Base-by-base conservation (phyloP, 2,329 filamentous ascomycete species). In the Paecilomyces sp. region DNA sequence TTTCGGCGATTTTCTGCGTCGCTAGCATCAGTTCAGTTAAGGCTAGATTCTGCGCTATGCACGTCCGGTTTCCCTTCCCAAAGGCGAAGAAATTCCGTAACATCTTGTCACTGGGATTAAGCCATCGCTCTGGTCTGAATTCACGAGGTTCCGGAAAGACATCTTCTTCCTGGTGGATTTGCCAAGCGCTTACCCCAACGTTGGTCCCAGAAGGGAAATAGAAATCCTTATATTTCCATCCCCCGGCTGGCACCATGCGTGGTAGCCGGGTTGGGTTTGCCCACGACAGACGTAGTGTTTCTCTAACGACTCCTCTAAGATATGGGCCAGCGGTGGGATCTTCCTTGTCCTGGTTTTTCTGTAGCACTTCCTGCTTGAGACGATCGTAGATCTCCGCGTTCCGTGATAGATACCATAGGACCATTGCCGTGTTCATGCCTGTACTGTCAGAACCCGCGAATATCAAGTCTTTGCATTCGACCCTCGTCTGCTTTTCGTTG, bases 381-480 rank as follows among this genome's bases (percentile, higher is more conserved):
- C 60, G 68, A 24, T 68, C 55, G 59, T 76, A 75, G 36, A 70
- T 75, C 3, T 75, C 68, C 2, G 79, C 79, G 57, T 77, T 66
- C 55, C 77, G 73, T 2, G 74, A 71, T 28, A 83, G 64, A 60
- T 77, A 70, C 71, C 78, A 81, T 51, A 77, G 71, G 1, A 83
- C 75, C 1, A 77, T 81, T 5, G 77, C 76, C 22, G 82, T 67
- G 60, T 80, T 83, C 73, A 81, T 82, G 15, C 77, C 79, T 2
- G 79, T 82, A 0, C 79, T 79, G 65, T 84, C 82, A 0, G 81
- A 82, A 1, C 81, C 82, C 1, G 82, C 82, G 67, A 83, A 84
- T 28, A 81, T 76, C 2, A 84, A 67, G 63, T 84, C 83, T 63
- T 84, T 82, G 62, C 80, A 77, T 63, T 85, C 81, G 0, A 79